These are phyloP conservation scores for Solanum corneliomulleri DNA, from an alignment of 257 asterid species.

Conservation along the genomic window DNA sequence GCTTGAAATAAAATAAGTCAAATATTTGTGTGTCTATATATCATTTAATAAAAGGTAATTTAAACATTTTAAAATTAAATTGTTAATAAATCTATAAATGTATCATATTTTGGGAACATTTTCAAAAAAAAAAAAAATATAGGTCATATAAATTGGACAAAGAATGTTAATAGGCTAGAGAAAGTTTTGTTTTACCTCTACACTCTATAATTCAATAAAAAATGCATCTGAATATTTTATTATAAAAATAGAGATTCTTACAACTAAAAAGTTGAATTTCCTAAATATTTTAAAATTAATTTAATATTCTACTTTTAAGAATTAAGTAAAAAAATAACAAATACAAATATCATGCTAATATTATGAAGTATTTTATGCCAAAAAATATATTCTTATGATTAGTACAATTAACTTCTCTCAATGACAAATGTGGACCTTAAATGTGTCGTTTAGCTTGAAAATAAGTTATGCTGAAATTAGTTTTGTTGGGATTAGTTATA, in stretches of 20 bases:
- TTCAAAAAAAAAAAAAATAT: too few species aligned
- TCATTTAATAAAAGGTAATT: too few species aligned
- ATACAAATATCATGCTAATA: background rate
- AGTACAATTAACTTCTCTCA: background rate
- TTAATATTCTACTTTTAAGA: background rate
- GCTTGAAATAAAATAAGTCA: background rate
- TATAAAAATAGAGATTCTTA: background rate
- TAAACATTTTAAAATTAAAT: too few species aligned
- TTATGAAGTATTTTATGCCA: background rate
- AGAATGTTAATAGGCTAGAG: background rate
- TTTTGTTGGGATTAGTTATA: too few species aligned
- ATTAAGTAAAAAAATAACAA: background rate
- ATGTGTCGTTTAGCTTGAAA: too few species aligned
- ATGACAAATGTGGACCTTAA: too few species aligned
- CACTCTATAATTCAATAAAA: too few species aligned
- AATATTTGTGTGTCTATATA: background rate
- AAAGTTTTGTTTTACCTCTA: background rate
- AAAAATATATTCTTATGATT: background rate
- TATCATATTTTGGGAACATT: background rate
- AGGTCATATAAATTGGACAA: background rate
- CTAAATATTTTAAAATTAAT: background rate
- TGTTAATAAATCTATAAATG: too few species aligned
- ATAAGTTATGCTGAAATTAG: too few species aligned
- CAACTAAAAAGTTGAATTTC: background rate
- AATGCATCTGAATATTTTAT: too few species aligned